Percentiles rank a stretch among this genome's conserved stretches.
Conservation (phyloP, 805 yeast species). For the Hanseniaspora mollemarum region DNA sequence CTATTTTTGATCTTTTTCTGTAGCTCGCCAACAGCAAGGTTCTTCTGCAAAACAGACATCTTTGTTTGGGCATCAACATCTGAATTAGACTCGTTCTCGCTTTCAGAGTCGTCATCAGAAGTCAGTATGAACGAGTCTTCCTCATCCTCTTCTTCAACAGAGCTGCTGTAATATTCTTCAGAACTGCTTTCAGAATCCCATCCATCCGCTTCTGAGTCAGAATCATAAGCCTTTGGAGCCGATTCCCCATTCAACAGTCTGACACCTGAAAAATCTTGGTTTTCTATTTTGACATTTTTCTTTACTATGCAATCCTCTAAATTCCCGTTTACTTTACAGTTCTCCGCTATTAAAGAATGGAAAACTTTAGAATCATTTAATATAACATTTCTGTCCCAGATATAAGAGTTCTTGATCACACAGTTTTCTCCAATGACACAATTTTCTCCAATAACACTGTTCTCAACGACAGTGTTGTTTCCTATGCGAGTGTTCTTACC, state of each 20-base stretch:
- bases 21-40: constrained; percentile 13
- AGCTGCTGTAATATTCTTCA: constrained; percentile 15
- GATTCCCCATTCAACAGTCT: constrained; percentile 7
- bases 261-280: constrained; percentile 32
- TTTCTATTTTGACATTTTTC: constrained; percentile 51
- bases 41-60: constrained; percentile 12
- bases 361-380: constrained; percentile 51
- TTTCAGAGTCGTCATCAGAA: constrained; percentile 2
- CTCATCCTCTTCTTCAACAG: constrained; percentile 25
- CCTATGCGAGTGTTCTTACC: constrained; percentile 72
- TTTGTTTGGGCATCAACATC: constrained; percentile 22
- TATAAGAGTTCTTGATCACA: constrained; percentile 56
- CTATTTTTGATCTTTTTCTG: constrained; percentile 13
- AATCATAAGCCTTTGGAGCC: constrained; percentile 9
- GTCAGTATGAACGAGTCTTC: constrained; percentile 18
- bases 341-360: constrained; percentile 60
- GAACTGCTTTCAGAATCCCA: constrained; percentile 20
- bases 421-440: constrained; percentile 78
- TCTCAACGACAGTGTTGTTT: constrained; percentile 52
- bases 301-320: constrained; percentile 67
- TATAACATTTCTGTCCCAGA: constrained; percentile 75
- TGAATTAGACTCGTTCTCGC: constrained; percentile 25
- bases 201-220: constrained; percentile 14
- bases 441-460: constrained; percentile 73
- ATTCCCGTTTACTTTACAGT: constrained; percentile 43